These are phyloP conservation scores for Leptomonas seymouri DNA, from an alignment of 208 protist genomes.

Conservation along the genomic window DNA sequence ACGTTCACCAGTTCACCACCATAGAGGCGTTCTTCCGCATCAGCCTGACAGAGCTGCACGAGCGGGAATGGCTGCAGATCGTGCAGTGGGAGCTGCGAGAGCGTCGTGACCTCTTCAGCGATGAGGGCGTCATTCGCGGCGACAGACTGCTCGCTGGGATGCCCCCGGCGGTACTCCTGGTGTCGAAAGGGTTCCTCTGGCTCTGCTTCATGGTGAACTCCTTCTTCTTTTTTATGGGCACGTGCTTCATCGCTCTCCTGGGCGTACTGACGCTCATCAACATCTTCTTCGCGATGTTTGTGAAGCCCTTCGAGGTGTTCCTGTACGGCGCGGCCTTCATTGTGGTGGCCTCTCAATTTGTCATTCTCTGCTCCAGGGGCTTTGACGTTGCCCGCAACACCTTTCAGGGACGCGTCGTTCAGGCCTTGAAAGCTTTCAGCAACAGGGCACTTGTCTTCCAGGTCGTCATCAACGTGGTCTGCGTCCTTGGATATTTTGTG, in stretches of 20 bases:
- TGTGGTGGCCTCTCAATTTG: constrained; percentile 46
- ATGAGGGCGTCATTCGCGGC: constrained; percentile 15
- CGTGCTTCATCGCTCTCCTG: constrained; percentile 52
- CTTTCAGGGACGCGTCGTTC: constrained; percentile 60
- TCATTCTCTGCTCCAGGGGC: constrained; percentile 61
- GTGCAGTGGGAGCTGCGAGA: constrained; percentile 50
- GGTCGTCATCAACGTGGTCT: constrained; percentile 34
- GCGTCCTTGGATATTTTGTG: constrained; percentile 49
- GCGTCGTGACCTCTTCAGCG: constrained; percentile 23
- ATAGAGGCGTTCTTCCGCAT: constrained; percentile 67
- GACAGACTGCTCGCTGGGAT: constrained; percentile 42
- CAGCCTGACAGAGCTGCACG: constrained; percentile 50
- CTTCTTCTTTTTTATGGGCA: constrained; percentile 62
- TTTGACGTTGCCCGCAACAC: constrained; percentile 63
- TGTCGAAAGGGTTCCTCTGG: constrained; percentile 60
- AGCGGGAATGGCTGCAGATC: constrained; percentile 67
- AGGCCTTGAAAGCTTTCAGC: constrained; percentile 48
- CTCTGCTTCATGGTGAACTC: constrained; percentile 61
- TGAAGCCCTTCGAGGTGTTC: constrained; percentile 57
- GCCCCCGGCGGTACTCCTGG: constrained; percentile 35
- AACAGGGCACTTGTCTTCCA: constrained; percentile 45
- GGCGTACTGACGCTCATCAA: constrained; percentile 42
- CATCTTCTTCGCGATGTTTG: constrained; percentile 74
- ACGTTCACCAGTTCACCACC: constrained; percentile 46
- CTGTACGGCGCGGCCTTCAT: constrained; percentile 59